Percentiles rank a stretch among this genome's conserved stretches.
These are phyloP conservation scores for Aspergillus sp. DNA, from an alignment of 2,329 filamentous ascomycete genomes.

Conservation along the genomic window DNA sequence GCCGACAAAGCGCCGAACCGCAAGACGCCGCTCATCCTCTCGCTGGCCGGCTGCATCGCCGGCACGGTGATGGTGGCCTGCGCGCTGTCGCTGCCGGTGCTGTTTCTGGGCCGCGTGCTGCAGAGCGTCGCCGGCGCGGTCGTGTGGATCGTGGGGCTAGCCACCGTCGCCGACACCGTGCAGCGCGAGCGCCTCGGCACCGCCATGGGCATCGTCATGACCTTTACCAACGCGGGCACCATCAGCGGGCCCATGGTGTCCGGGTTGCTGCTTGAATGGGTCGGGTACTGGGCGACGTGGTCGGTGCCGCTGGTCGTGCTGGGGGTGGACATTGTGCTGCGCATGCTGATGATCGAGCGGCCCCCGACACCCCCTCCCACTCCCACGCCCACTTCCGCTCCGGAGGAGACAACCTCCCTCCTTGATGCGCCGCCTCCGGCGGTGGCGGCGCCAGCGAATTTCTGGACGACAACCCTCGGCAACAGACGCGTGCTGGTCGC, in stretches of 20 bases:
- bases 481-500: neutral
- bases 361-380: neutral
- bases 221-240: slow-evolving; percentile 13
- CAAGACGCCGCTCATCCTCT: slow-evolving; percentile 22
- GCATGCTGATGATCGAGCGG: slow-evolving; percentile 14
- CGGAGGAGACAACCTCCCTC: neutral
- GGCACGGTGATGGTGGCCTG: slow-evolving; percentile 26
- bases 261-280: slow-evolving; percentile 21
- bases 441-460: neutral
- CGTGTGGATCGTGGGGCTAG: slow-evolving; percentile 7
- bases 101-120: slow-evolving; percentile 3
- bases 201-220: neutral
- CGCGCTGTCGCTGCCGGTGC: slow-evolving; percentile 4
- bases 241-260: slow-evolving; percentile 22
- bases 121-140: slow-evolving; percentile 5
- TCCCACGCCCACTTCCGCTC: too few species aligned
- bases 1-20: slow-evolving; percentile 25
- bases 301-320: slow-evolving; percentile 20
- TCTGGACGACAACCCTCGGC: slow-evolving; percentile 1
- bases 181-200: neutral
- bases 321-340: slow-evolving; percentile 26
- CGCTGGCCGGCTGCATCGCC: slow-evolving; percentile 21
- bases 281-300: slow-evolving; percentile 29
- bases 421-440: neutral
- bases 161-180: slow-evolving; percentile 1